These are phyloP conservation scores for Fraxinus floribunda DNA, from an alignment of 305 asterid species.

Conservation along the genomic window DNA sequence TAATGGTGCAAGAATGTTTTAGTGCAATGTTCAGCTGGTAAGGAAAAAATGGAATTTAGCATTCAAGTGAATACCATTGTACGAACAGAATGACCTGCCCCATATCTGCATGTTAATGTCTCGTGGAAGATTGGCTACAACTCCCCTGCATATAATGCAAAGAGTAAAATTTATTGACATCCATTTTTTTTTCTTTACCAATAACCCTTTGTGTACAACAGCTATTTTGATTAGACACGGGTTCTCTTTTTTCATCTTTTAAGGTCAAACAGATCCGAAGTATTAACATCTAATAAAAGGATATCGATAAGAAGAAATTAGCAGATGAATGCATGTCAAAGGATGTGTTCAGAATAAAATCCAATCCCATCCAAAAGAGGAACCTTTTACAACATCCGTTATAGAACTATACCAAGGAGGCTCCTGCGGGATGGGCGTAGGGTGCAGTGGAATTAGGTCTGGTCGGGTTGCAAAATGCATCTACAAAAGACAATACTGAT, in stretches of 20 bases:
- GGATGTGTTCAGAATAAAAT: neutral
- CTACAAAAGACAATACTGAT: neutral
- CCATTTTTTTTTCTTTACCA: neutral
- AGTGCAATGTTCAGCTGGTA: neutral
- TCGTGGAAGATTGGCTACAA: conserved; percentile 32
- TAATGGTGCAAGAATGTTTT: neutral
- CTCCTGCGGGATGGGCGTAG: neutral
- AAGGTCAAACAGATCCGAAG: neutral
- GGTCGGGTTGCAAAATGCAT: neutral
- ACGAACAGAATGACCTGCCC: conserved; percentile 55
- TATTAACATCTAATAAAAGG: neutral
- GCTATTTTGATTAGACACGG: neutral
- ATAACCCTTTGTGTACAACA: neutral
- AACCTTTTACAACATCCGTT: neutral
- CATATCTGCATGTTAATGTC: conserved; percentile 36
- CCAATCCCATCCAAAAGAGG: neutral
- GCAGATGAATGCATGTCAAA: neutral
- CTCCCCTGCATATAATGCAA: conserved; percentile 44
- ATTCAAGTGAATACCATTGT: conserved; percentile 48
- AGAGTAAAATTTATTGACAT: conserved; percentile 16
- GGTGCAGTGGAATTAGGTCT: neutral
- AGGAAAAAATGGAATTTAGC: neutral
- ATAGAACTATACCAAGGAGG: neutral
- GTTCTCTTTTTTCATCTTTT: neutral
- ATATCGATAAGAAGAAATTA: neutral